Evolutionary conservation across 768 basidiomycete species (phyloP).

Genomic region (Hirschioporus abietinus): DNA sequence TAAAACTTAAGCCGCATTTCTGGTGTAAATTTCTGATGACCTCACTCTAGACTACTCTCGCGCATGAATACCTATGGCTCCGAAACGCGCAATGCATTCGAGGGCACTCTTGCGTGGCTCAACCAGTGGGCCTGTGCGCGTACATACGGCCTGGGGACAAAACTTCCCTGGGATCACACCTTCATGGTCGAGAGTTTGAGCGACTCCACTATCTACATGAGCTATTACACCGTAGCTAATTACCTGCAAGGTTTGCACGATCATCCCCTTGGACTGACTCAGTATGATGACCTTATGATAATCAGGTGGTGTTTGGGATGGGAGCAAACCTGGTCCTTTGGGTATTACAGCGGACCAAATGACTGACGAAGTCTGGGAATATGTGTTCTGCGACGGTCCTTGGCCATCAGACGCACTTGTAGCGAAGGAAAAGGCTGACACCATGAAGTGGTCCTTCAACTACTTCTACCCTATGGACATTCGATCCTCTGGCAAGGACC

Average conservation of each 20-base stretch:
- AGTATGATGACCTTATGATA: neutral
- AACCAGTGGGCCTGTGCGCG: slow-evolving; percentile 99
- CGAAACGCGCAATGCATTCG: slow-evolving; percentile 93
- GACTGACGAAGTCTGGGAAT: slow-evolving; percentile 98
- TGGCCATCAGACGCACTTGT: slow-evolving; percentile 67
- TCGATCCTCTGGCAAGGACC: slow-evolving; percentile 95
- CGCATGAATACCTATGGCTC: slow-evolving; percentile 85
- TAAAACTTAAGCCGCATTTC: slow-evolving; percentile 14
- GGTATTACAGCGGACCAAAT: slow-evolving; percentile 86
- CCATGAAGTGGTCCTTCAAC: slow-evolving; percentile 83
- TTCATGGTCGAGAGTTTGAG: slow-evolving; percentile 96
- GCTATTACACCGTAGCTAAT: slow-evolving; percentile 93
- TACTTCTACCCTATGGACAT: slow-evolving; percentile 99
- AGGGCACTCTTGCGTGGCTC: slow-evolving; percentile 89
- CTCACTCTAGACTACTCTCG: slow-evolving; percentile 54
- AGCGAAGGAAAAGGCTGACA: slow-evolving; percentile 71
- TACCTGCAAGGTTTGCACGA: slow-evolving; percentile 72
- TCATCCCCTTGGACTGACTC: neutral
- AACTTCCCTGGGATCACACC: slow-evolving; percentile 93
- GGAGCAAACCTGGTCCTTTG: slow-evolving; percentile 71
- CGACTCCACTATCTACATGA: slow-evolving; percentile 98
- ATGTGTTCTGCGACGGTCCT: slow-evolving; percentile 75
- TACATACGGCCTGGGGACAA: slow-evolving; percentile 92
- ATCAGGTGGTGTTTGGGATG: slow-evolving; percentile 68
- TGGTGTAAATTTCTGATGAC: slow-evolving; percentile 5